phyloP scores from a whole-genome alignment of 2,329 filamentous ascomycete genomes.

The Sordariomycetes sp. region DNA sequence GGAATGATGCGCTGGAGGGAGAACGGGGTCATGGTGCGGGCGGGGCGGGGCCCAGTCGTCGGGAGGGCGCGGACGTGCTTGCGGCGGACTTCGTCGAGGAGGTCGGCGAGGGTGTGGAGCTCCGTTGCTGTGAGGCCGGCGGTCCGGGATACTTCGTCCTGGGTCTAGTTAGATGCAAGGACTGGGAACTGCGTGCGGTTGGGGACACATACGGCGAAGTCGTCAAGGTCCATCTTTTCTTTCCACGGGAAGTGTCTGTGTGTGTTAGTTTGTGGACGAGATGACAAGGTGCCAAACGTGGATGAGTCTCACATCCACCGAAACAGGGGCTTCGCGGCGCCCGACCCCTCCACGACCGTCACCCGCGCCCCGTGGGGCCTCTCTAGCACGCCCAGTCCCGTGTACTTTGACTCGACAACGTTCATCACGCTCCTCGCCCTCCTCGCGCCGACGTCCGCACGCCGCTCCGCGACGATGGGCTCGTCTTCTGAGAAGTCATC shows the following conservation, averaged over 20 bases:
- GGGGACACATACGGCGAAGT: neutral
- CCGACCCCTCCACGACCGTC: neutral
- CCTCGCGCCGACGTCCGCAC: neutral
- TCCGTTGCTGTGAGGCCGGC: neutral
- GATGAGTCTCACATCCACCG: neutral
- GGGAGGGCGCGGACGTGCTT: neutral
- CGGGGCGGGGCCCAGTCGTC: neutral
- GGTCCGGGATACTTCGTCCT: neutral
- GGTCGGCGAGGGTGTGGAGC: neutral
- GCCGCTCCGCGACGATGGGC: no score
- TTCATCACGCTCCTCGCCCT: neutral
- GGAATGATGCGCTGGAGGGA: neutral
- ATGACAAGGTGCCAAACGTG: neutral
- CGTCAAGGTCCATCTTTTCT: conserved; percentile 1
- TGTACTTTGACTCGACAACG: neutral
- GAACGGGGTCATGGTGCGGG: neutral
- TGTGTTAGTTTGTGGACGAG: neutral
- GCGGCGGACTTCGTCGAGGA: neutral
- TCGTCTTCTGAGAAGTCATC: no score
- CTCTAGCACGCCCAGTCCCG: neutral
- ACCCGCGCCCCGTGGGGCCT: neutral
- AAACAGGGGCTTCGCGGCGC: neutral
- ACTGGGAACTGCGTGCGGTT: neutral
- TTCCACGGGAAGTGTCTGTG: neutral
- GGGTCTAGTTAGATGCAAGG: neutral